Base-by-base conservation (phyloP, 257 asterid species). In the Nicotiana sylvestris region DNA sequence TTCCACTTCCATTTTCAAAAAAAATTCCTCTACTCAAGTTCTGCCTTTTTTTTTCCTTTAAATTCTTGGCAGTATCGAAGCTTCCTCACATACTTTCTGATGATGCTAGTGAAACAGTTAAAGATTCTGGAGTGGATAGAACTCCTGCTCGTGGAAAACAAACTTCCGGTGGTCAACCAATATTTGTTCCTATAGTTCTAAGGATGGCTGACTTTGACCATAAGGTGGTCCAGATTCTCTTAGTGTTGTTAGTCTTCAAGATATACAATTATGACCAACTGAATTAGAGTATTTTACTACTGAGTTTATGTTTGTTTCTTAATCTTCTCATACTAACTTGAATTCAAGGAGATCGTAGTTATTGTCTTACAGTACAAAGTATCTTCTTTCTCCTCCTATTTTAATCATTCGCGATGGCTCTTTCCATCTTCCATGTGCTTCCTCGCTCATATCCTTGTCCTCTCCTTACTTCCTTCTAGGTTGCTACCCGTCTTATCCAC, bases 161-260 rank as follows among this genome's bases (percentile, higher is more conserved):
- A 56, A 92, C 91, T 82, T 89, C 91, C 79, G 94, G 97, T 83
- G 88, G 95, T 80, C 92, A 92, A 80, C 97, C 99, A 82, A 92
- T 96, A 78, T 88, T 94, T 82, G 85, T 93, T 86, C 98, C 97
- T 16, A 91, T 94, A 83, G 92, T 96, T 86, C 89, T 96, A 33
- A 92, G 92, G 90, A 93, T 96, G 99, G 97, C 97, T 64, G 97
- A 94, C 64, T 96, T 96, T 88, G 99, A 94, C 85, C 99, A 96
- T 77, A 91, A 93, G 98, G 99, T 96, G 9, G 56, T 37, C 9
- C 10, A 10, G 39, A 37, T 37, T 39, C 33, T n/a, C 2, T 69
- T 69, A 69, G 17, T 3, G 16, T 37, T 69, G 1, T n/a, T n/a
- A 35, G 16, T 39, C 15, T 35, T 67, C 53, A 32, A 67, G 7